Conservation (phyloP, 2,329 filamentous ascomycete species). For the Fusarium poae region DNA sequence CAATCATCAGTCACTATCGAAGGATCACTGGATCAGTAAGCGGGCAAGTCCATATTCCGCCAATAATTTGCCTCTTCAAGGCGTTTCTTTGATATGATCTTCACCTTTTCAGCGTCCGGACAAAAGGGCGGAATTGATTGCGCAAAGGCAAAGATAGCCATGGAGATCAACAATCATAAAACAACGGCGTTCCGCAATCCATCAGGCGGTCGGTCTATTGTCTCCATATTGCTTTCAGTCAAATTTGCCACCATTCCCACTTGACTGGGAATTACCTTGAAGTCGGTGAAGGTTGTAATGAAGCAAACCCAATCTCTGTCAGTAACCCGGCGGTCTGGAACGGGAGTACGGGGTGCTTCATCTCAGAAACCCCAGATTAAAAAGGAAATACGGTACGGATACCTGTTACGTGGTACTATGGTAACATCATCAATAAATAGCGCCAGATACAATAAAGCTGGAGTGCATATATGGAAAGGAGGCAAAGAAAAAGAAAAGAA, state of each 20-base stretch:
- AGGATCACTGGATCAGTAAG: slow-evolving; percentile 15
- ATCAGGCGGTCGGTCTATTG: neutral
- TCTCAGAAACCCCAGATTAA: slow-evolving; percentile 42
- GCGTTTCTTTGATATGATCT: neutral
- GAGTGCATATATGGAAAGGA: neutral
- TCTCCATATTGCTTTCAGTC: slow-evolving; percentile 24
- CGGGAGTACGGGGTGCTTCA: slow-evolving; percentile 24
- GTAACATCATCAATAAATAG: slow-evolving; percentile 3
- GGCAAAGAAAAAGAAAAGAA: slow-evolving; percentile 30
- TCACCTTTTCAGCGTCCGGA: neutral
- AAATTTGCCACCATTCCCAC: slow-evolving; percentile 43
- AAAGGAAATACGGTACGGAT: slow-evolving; percentile 21
- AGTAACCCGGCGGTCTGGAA: slow-evolving; percentile 43
- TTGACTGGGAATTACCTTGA: slow-evolving; percentile 12
- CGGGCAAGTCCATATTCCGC: slow-evolving; percentile 5
- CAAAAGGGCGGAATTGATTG: slow-evolving; percentile 15
- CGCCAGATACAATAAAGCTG: slow-evolving; percentile 17
- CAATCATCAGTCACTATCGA: neutral
- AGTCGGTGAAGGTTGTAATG: slow-evolving; percentile 44
- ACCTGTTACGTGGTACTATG: neutral
- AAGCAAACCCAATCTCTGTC: slow-evolving; percentile 14
- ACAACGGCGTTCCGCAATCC: slow-evolving; percentile 25
- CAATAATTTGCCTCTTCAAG: slow-evolving; percentile 24
- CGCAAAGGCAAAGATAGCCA: neutral
- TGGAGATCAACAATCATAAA: slow-evolving; percentile 28